A percentile compares a stretch with the other conserved stretches of the same genome.
Conservation (phyloP, 257 asterid species). For the Linaria vulgaris region DNA sequence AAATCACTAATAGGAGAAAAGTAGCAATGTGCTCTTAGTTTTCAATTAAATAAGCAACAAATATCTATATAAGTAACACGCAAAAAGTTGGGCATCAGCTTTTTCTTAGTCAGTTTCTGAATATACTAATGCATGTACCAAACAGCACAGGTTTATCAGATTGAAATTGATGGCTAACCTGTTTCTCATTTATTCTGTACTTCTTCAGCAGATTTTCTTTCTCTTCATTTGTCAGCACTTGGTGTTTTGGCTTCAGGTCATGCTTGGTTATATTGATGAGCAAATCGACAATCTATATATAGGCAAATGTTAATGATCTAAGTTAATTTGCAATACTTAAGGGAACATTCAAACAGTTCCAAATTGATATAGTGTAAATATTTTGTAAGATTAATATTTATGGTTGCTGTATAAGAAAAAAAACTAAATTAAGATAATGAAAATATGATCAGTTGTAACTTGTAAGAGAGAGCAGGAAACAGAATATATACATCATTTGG, state of each 20-base stretch:
- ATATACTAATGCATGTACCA: not conserved
- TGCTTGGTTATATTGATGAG: constrained; percentile 84
- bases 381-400: not conserved
- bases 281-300: constrained; percentile 74
- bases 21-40: not conserved
- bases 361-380: not conserved
- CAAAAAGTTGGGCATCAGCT: not conserved
- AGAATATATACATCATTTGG: no score
- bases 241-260: constrained; percentile 85
- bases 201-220: constrained; percentile 60
- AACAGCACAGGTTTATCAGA: not conserved
- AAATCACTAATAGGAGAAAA: not conserved
- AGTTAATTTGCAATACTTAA: not conserved
- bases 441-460: not conserved
- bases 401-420: not conserved
- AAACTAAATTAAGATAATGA: not conserved
- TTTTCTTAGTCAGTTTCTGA: not conserved
- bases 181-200: constrained; percentile 74
- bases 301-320: not conserved
- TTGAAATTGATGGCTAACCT: constrained; percentile 44
- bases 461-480: not conserved
- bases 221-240: constrained; percentile 60
- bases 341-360: not conserved
- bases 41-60: not conserved
- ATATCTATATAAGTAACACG: not conserved